Evolutionary conservation across 2,329 filamentous ascomycete genomes (phyloP), one percentile per base, ranked within the genome.

Genomic region (Penicillium frequentans): DNA sequence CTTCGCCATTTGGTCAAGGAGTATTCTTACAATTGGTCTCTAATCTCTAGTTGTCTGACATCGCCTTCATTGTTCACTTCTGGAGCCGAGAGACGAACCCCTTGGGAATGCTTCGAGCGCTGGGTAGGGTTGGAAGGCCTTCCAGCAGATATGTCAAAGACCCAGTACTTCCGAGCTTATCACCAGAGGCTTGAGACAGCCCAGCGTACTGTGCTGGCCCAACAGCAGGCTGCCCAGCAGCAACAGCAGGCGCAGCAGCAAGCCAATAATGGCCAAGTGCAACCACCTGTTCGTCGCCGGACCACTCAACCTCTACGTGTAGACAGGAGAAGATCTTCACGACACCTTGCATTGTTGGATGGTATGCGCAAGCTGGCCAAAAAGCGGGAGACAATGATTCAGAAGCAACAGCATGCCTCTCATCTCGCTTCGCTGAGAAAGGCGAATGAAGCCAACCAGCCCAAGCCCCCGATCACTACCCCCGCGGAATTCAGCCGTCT

Each of bases 71-170:
- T 87, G 14, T 96, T 91, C 69, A 84, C 86, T n/a, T 93, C 93
- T 21, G 91, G 91, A 1, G 87, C 91, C 11, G 93, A 98, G 71
- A 85, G 95, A 60, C 86, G 95, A 48, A 98, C 93, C 3, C 92
- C 93, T 0, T 99, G 95, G 95, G 95, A 99, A 77, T 99, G 95
- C 71, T 99, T 99, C 67, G 95, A 99, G 75, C 86, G 95, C 44
- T 99, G 93, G 93, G 90, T 97, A 54, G 88, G 90, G 64, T 79
- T 98, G 13, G 95, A 98, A 76, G 92, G 93, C 1, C 80, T 97
- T 37, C 93, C 95, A 5, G 86, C 89, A 11, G 95, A 99, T 63
- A 96, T 98, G 89, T 88, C 90, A 19, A 96, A 96, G 77, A 96
- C 91, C 0, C 89, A 93, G 45, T 99, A 98, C 72, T 99, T 98